Percentiles rank a stretch among this genome's conserved stretches.
phyloP scores from a whole-genome alignment of 257 asterid species.

The Linaria vulgaris region DNA sequence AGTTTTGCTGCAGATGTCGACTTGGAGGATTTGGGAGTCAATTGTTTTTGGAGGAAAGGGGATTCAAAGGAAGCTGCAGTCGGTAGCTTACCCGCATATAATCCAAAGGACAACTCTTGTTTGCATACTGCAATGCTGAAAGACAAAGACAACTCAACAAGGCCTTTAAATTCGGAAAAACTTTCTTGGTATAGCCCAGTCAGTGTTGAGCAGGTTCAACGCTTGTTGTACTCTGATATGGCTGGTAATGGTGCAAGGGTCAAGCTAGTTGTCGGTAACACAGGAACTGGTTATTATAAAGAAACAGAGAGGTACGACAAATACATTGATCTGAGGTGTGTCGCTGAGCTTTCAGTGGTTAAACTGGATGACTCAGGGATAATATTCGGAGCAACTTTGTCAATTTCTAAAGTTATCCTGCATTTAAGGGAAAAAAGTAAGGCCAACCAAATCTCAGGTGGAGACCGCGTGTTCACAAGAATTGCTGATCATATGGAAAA shows the following conservation, averaged over 20 bases:
- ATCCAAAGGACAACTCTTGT: constrained; percentile 33
- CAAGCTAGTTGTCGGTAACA: constrained; percentile 65
- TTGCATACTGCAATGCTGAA: constrained; percentile 38
- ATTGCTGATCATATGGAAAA: constrained; percentile 69
- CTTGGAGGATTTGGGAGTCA: constrained; percentile 69
- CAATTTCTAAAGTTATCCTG: constrained; percentile 53
- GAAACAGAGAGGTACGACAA: constrained; percentile 44
- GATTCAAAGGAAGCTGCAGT: constrained; percentile 35
- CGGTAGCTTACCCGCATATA: constrained; percentile 43
- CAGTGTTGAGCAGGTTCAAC: constrained; percentile 48
- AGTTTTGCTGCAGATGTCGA: constrained; percentile 61
- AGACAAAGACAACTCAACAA: constrained; percentile 25
- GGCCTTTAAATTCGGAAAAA: constrained; percentile 36
- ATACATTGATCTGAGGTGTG: constrained; percentile 53
- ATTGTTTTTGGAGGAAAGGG: constrained; percentile 56
- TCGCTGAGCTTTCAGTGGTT: constrained; percentile 51
- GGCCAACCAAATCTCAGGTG: constrained; percentile 17
- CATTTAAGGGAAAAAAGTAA: constrained; percentile 36
- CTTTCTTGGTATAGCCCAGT: constrained; percentile 59
- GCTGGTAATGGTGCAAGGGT: constrained; percentile 27
- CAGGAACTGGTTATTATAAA: constrained; percentile 62
- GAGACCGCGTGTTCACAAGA: constrained; percentile 31
- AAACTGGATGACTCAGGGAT: constrained; percentile 39
- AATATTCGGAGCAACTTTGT: constrained; percentile 59
- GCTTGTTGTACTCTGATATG: constrained; percentile 39